Conservation (phyloP, 1,284 basidiomycete species). For the Moesziomyces globuligerus region DNA sequence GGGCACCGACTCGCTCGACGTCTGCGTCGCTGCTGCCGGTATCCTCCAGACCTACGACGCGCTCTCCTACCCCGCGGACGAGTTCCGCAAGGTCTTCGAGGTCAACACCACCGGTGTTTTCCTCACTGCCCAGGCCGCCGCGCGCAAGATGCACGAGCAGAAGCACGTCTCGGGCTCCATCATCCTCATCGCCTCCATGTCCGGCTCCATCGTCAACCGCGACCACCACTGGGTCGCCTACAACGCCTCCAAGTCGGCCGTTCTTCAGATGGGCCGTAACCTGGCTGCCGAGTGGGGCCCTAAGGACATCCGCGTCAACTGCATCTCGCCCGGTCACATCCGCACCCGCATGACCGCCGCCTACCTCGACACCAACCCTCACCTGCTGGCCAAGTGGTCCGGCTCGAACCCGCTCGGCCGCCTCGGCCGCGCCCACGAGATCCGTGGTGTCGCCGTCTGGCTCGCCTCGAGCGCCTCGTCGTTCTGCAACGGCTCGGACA, state of each 20-base stretch:
- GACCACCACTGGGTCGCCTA: slow-evolving; percentile 78
- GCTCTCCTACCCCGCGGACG: slow-evolving; percentile 76
- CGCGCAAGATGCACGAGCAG: slow-evolving; percentile 76
- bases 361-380: slow-evolving; percentile 77
- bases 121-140: slow-evolving; percentile 81
- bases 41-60: slow-evolving; percentile 75
- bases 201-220: slow-evolving; percentile 82
- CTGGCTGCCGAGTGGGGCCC: slow-evolving; percentile 83
- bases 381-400: slow-evolving; percentile 79
- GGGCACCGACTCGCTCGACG: slow-evolving; percentile 73
- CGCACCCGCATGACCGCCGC: slow-evolving; percentile 79
- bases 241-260: slow-evolving; percentile 82
- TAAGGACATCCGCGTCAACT: slow-evolving; percentile 72
- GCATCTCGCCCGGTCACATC: slow-evolving; percentile 65
- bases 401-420: slow-evolving; percentile 78
- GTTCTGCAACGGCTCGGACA: slow-evolving; percentile 66
- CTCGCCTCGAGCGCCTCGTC: slow-evolving; percentile 73
- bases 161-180: slow-evolving; percentile 81
- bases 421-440: slow-evolving; percentile 79
- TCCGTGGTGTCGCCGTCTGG: slow-evolving; percentile 81
- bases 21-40: slow-evolving; percentile 81
- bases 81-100: slow-evolving; percentile 76
- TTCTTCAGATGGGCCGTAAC: slow-evolving; percentile 82
- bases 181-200: slow-evolving; percentile 85
- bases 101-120: slow-evolving; percentile 82